Conservation (phyloP, 345 rosid genomes). For the Kandelia obovata region DNA sequence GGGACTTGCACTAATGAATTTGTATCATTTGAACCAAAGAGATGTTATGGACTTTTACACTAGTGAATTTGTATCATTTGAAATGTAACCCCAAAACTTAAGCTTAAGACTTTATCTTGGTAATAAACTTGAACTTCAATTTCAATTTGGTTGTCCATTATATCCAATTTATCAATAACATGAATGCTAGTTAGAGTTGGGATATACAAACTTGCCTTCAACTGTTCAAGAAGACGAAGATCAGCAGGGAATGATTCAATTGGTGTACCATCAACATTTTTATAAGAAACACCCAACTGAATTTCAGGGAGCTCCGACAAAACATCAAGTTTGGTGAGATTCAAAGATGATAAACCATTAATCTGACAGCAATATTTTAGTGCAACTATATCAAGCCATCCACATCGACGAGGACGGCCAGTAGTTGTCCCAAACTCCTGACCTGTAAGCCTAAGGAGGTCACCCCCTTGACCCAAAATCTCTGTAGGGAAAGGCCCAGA, state of each 20-base stretch:
- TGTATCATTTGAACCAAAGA: no score
- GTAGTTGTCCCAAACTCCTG: slow-evolving; percentile 97
- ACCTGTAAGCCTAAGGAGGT: slow-evolving; percentile 78
- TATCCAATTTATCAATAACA: no score
- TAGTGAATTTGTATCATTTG: no score
- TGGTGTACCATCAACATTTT: slow-evolving; percentile 63
- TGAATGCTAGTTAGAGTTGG: neutral
- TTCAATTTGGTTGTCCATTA: no score
- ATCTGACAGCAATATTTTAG: slow-evolving; percentile 77
- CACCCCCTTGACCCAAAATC: slow-evolving; percentile 82
- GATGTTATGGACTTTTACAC: no score
- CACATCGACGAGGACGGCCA: slow-evolving; percentile 99
- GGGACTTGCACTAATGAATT: no score
- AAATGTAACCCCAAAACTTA: no score
- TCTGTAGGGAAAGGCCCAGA: slow-evolving; percentile 99
- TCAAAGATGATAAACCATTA: slow-evolving; percentile 91
- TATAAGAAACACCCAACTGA: slow-evolving; percentile 75
- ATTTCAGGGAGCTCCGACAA: slow-evolving; percentile 81
- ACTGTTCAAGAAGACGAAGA: slow-evolving; percentile 72
- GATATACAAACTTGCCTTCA: slow-evolving; percentile 44
- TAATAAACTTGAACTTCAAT: no score
- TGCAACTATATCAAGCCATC: slow-evolving; percentile 98
- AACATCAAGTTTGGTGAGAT: slow-evolving; percentile 94
- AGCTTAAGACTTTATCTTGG: no score
- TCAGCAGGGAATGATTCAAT: slow-evolving; percentile 82